Conservation (phyloP, 768 basidiomycete species). For the Panus rudis region DNA sequence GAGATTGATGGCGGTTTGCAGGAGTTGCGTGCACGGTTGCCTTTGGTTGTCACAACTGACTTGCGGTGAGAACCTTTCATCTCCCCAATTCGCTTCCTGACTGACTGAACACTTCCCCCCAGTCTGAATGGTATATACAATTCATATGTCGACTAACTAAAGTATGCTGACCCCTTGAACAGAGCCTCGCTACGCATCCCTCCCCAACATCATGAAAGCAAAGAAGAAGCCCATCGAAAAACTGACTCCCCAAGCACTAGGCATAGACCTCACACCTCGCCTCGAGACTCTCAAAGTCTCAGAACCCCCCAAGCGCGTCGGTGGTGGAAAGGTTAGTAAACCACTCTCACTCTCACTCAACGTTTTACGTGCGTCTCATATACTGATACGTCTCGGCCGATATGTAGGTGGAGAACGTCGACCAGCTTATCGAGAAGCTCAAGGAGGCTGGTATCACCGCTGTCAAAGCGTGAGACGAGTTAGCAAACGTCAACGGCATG, state of each 20-base stretch:
- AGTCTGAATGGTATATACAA: slow-evolving; percentile 64
- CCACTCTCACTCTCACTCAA: background rate
- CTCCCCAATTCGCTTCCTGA: background rate
- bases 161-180: slow-evolving; percentile 3
- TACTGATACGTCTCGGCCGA: background rate
- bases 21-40: slow-evolving; percentile 72
- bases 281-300: slow-evolving; percentile 83
- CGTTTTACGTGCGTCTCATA: background rate
- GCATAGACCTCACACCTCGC: slow-evolving; percentile 74
- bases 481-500: too few species aligned
- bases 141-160: background rate
- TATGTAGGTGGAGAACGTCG: slow-evolving; percentile 68
- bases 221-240: slow-evolving; percentile 97
- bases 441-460: slow-evolving; percentile 70
- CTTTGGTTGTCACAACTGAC: slow-evolving; percentile 88
- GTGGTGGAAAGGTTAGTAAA: slow-evolving; percentile 81
- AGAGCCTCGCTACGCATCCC: slow-evolving; percentile 97
- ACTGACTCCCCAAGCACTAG: slow-evolving; percentile 69
- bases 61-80: slow-evolving; percentile 55
- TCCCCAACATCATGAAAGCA: slow-evolving; percentile 98
- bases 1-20: slow-evolving; percentile 96
- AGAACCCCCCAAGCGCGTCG: slow-evolving; percentile 86
- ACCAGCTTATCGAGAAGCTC: slow-evolving; percentile 82
- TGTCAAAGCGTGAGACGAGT: too few species aligned
- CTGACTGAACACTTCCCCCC: background rate